phyloP scores from a whole-genome alignment of 2,329 filamentous ascomycete genomes.

The Claviceps pazoutovae region DNA sequence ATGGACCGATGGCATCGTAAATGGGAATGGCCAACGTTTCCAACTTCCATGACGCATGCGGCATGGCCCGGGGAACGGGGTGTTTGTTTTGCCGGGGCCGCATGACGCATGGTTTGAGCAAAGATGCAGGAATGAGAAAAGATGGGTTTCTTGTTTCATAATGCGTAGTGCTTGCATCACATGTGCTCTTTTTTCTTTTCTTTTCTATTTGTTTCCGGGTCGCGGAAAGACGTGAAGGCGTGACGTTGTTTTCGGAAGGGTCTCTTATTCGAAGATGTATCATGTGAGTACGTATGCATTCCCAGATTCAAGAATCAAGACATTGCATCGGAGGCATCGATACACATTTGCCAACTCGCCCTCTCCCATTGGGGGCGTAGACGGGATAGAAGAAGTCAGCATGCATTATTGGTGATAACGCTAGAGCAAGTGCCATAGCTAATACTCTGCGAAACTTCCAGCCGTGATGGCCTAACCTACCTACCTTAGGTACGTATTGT shows the following conservation, averaged over 20 bases:
- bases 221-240: neutral
- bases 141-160: too few relatives aligned
- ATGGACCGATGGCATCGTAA: too few relatives aligned
- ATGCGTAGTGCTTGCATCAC: neutral
- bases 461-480: too few relatives aligned
- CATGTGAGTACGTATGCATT: neutral
- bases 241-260: neutral
- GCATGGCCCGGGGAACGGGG: too few relatives aligned
- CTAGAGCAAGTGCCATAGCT: neutral
- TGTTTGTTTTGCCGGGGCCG: too few relatives aligned
- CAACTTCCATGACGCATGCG: too few relatives aligned
- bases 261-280: neutral
- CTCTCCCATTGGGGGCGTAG: too few relatives aligned
- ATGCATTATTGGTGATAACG: neutral
- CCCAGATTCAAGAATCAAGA: neutral
- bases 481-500: too few relatives aligned
- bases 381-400: neutral
- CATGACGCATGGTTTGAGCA: too few relatives aligned
- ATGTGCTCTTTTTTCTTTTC: neutral
- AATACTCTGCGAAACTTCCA: too few relatives aligned
- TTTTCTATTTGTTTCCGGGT: neutral
- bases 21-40: too few relatives aligned
- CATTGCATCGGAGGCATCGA: neutral
- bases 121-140: too few relatives aligned
- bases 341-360: neutral